phyloP scores from a whole-genome alignment of 2,329 filamentous ascomycete genomes.

The Westerdykella aurantiaca region DNA sequence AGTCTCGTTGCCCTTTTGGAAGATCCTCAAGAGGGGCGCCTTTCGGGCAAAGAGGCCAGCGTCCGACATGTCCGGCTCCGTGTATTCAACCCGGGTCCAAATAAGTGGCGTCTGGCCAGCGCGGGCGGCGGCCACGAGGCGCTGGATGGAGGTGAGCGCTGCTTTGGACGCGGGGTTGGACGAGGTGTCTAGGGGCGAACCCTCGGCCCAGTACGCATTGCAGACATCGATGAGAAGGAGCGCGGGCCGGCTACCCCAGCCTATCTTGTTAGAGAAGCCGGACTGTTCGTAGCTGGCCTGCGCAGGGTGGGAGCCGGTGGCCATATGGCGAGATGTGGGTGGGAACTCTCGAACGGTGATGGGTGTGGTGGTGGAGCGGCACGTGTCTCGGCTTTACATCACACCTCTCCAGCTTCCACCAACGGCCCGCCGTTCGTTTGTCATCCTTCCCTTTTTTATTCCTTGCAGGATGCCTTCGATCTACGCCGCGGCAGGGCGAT shows the following conservation, averaged over 20 bases:
- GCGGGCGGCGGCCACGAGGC: constrained; percentile 40
- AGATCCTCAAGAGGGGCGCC: constrained; percentile 40
- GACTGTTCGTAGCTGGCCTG: constrained; percentile 24
- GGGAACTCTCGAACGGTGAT: background rate
- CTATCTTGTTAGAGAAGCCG: constrained; percentile 41
- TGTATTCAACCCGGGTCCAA: constrained; percentile 44
- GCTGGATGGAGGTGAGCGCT: constrained; percentile 37
- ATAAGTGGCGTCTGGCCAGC: constrained; percentile 33
- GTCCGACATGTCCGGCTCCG: constrained; percentile 41
- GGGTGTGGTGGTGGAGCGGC: background rate
- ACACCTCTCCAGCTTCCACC: background rate
- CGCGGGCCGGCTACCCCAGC: constrained; percentile 41
- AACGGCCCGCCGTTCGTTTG: background rate
- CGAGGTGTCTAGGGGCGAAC: constrained; percentile 40
- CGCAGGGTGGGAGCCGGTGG: constrained; percentile 12
- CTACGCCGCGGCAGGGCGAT: too few relatives aligned
- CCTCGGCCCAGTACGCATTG: constrained; percentile 42
- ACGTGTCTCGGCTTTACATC: background rate
- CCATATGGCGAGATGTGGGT: constrained; percentile 13
- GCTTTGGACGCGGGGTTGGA: constrained; percentile 33
- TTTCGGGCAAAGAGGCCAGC: constrained; percentile 44
- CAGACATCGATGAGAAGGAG: constrained; percentile 46
- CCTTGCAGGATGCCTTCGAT: too few relatives aligned
- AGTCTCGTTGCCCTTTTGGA: constrained; percentile 37
- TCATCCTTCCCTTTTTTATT: too few relatives aligned